phyloP scores from a whole-genome alignment of 148 eudicot species.

The Rhododendron vialii region DNA sequence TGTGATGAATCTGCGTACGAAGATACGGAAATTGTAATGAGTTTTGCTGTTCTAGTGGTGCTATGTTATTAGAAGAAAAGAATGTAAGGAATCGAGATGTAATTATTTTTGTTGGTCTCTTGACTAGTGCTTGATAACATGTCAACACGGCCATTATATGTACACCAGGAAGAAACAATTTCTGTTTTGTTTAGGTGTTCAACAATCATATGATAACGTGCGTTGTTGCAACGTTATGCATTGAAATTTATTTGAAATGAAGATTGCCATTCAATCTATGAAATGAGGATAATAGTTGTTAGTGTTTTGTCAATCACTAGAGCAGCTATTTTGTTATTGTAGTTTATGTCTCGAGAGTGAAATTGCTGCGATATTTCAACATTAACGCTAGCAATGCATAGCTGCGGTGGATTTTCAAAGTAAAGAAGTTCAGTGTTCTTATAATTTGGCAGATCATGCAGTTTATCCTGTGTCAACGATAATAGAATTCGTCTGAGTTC shows the following conservation, averaged over 20 bases:
- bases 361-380: background rate
- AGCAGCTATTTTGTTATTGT: background rate
- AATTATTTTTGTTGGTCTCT: background rate
- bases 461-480: background rate
- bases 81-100: background rate
- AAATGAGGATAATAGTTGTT: background rate
- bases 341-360: background rate
- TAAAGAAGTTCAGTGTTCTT: background rate
- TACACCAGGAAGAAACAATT: background rate
- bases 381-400: background rate
- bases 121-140: background rate
- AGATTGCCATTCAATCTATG: background rate
- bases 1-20: background rate
- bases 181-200: background rate
- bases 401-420: background rate
- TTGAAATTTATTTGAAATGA: background rate
- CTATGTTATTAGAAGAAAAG: background rate
- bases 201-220: background rate
- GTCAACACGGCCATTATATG: background rate
- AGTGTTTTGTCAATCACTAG: background rate
- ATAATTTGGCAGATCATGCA: background rate
- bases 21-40: background rate
- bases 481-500: too few relatives aligned
- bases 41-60: conserved; percentile 1
- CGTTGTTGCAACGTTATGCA: background rate